Evolutionary conservation across 495 filamentous ascomycete genomes (phyloP), one percentile per base, ranked within the genome.

Genomic region (Aspergillus panamensis): DNA sequence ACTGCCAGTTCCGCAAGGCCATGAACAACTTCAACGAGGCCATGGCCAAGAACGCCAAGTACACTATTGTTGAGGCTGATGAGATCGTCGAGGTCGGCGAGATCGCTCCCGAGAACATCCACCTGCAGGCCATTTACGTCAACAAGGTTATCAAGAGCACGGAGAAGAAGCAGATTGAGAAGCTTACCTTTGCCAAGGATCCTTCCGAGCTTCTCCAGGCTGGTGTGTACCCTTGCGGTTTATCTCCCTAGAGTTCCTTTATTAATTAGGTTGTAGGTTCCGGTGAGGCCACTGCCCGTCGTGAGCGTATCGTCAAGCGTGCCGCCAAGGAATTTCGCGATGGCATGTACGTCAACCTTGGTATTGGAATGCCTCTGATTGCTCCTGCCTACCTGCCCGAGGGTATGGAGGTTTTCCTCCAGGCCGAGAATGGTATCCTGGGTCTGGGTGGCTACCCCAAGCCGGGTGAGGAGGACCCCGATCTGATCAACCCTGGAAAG

Each of bases 291-390:
- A 87, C 86, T 17, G 81, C 77, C 55, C 90, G 89, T 78, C 82
- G 91, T 52, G 89, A 92, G 71, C 80, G 88, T 30, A 96, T 96
- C 65, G 88, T 94, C 25, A 81, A 82, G 64, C 79, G 91, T 53
- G 91, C 91, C 1, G 91, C 91, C 40, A 93, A 91, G 77, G 91
- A 96, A 71, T 92, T 96, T 74, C 85, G 90, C 75, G 90, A 95
- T 65, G 91, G 91, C 62, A 94, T 92, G 89, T 95, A 95, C 66
- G 91, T 90, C 58, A 96, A 96, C 74, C 78, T 96, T 19, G 91
- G 91, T 53, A 93, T 96, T 64, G 91, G 91, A 61, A 94, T 96
- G 84, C 91, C 91, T 30, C 90, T 93, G 82, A 82, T 92, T 30
- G 90, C 91, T 3, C 90, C 91, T 0, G 81, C 80, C 20, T 96